Evolutionary conservation across 2,329 filamentous ascomycete species (phyloP).

Genomic region (Diaporthe sp.): DNA sequence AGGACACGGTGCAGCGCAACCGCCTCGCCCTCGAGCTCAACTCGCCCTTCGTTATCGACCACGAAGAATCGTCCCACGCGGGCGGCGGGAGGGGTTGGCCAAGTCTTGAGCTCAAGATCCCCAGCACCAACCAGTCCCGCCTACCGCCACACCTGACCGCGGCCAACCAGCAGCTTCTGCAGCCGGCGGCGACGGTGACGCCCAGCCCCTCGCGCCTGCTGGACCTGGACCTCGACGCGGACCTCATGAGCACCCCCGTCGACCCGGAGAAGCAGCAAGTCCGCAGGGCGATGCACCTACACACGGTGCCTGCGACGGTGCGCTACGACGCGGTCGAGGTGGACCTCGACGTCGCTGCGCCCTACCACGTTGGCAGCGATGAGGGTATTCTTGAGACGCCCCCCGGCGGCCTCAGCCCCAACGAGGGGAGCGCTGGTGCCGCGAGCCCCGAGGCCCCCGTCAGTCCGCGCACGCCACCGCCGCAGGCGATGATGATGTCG

Average conservation of each 20-base stretch:
- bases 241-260: conserved; percentile 43
- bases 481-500: not conserved
- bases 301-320: conserved; percentile 33
- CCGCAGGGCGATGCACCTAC: conserved; percentile 29
- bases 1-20: conserved; percentile 47
- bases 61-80: conserved; percentile 46
- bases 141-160: conserved; percentile 41
- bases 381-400: conserved; percentile 39
- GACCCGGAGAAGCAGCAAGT: conserved; percentile 27
- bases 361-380: conserved; percentile 39
- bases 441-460: conserved; percentile 34
- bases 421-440: conserved; percentile 32
- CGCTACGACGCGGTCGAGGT: conserved; percentile 31
- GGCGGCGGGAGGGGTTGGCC: conserved; percentile 46
- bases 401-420: conserved; percentile 30
- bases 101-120: conserved; percentile 44
- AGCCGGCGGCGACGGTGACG: conserved; percentile 27
- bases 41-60: conserved; percentile 46
- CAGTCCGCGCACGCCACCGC: conserved; percentile 32
- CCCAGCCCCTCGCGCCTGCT: conserved; percentile 40
- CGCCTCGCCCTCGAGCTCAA: conserved; percentile 45
- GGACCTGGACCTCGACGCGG: conserved; percentile 45
- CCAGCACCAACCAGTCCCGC: conserved; percentile 35
- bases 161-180: conserved; percentile 40
- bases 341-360: conserved; percentile 9